Evolutionary conservation across 2,329 filamentous ascomycete species (phyloP).

Genomic region (Ophioceras dolichostomum): DNA sequence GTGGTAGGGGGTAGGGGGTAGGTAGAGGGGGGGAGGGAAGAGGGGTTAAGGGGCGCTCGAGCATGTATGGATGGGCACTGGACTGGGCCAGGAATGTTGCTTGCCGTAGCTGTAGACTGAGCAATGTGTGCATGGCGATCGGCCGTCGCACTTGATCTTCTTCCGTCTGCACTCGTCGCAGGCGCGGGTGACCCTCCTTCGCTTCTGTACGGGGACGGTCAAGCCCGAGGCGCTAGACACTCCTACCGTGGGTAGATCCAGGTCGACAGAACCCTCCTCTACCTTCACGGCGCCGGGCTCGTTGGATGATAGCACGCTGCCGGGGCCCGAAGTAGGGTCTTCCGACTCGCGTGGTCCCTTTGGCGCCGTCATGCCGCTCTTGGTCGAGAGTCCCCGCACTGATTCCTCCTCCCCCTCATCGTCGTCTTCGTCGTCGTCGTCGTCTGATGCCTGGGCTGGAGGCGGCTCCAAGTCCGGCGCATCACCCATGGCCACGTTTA

Average conservation of each 20-base stretch:
- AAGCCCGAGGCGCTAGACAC: too few species aligned
- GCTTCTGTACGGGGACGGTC: conserved; percentile 60
- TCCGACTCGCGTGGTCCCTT: background rate
- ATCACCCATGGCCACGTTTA: background rate
- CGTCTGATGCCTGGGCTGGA: too few species aligned
- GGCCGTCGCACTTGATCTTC: conserved; percentile 81
- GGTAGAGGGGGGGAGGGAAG: background rate
- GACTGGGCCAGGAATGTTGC: conserved; percentile 10
- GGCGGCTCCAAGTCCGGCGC: too few species aligned
- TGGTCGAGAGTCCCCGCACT: too few species aligned
- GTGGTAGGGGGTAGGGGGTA: too few species aligned
- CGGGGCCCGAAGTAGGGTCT: background rate
- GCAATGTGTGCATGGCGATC: conserved; percentile 82
- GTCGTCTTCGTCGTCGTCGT: too few species aligned
- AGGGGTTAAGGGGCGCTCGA: background rate
- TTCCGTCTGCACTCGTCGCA: conserved; percentile 63
- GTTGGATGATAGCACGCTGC: background rate
- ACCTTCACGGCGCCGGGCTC: conserved; percentile 2
- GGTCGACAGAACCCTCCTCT: too few species aligned
- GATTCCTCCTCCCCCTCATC: too few species aligned
- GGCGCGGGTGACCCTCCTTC: conserved; percentile 65
- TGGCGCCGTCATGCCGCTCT: background rate
- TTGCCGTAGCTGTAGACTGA: conserved; percentile 97
- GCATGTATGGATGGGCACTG: background rate
- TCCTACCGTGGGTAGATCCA: too few species aligned